Percentiles rank a stretch among this genome's conserved stretches.
phyloP scores from a whole-genome alignment of 208 protist genomes.

The Phytomonas francai region DNA sequence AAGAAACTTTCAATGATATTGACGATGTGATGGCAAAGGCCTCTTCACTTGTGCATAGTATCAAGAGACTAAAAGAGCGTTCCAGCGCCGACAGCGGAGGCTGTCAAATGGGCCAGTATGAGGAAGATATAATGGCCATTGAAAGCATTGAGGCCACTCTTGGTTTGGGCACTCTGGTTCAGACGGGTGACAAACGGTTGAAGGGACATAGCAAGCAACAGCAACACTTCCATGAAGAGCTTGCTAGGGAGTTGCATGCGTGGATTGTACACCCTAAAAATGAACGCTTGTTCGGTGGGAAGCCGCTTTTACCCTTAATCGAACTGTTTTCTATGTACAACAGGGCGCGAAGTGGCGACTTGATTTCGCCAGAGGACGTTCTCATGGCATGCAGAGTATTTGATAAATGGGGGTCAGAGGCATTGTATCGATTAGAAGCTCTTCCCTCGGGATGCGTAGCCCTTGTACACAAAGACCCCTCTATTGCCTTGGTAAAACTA shows the following conservation, averaged over 20 bases:
- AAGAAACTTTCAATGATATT: conserved; percentile 61
- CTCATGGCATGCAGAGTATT: conserved; percentile 50
- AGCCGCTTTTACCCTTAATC: conserved; percentile 70
- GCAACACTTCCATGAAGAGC: conserved; percentile 38
- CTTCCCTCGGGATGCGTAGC: conserved; percentile 63
- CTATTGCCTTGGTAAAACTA: conserved; percentile 46
- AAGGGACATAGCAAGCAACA: conserved; percentile 12
- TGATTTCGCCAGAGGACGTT: conserved; percentile 75
- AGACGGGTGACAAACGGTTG: not conserved
- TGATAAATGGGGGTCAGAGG: conserved; percentile 21
- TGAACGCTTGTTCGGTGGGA: conserved; percentile 50
- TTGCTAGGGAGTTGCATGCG: conserved; percentile 63
- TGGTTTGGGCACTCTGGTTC: conserved; percentile 58
- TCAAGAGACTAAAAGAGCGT: conserved; percentile 47
- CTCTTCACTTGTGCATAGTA: conserved; percentile 59
- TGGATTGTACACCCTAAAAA: conserved; percentile 83
- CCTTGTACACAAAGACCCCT: conserved; percentile 55
- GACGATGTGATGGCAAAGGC: conserved; percentile 82
- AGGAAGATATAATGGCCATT: conserved; percentile 36
- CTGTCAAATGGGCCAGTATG: not conserved
- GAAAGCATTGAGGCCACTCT: conserved; percentile 84
- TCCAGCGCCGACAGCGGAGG: conserved; percentile 16
- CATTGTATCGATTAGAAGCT: conserved; percentile 44
- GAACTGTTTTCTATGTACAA: conserved; percentile 85
- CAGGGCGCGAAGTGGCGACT: conserved; percentile 63